Evolutionary conservation across 2,329 filamentous ascomycete genomes (phyloP), one percentile per base, ranked within the genome.

Genomic region (Calonectria pseudoreteaudii): DNA sequence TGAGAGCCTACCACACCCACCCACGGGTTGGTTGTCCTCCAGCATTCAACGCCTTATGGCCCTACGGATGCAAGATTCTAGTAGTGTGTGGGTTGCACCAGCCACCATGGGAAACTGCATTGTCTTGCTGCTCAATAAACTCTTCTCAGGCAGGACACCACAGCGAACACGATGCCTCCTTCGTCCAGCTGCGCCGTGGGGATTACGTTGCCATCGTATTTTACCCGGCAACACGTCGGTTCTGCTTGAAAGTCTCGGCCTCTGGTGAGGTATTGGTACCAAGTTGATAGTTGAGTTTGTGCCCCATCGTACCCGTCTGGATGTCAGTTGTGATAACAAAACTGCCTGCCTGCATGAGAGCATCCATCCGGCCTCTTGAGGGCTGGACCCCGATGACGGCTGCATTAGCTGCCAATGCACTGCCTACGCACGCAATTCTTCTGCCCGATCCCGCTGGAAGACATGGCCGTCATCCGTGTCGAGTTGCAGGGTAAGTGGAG

Each of bases 131-230:
- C 30, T 53, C 49, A 67, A 67, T 53, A 53, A 38, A 53, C 65
- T 67, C 65, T 67, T 53, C 49, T 56, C 49, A 26, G 38, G 49
- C 34, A 72, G 70, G 70, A 64, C 38, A 65, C 70, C 56, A 64
- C 18, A 41, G 65, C 69, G 69, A 67, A 53, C 44, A 72, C 65
- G 70, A 72, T 53, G 65, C 53, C 62, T 49, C 28, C 50, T 23
- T 64, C 44, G 30, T 26, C 52, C 28, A 52, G 62, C 52, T 53
- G 26, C 34, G 70, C 53, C 52, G 52, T 44, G 70, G 20, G 30
- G 68, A 38, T 72, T 52, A 68, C 70, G 65, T 44, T 47, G 41
- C 26, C 41, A 26, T 36, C 20, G n/a, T 36, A 16, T 26, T 47
- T 62, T 34, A 23, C n/a, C 23, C 26, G 50, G 28, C 52, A 71